Conservation (phyloP, 75 land plant species). For the Azolla pinnata region DNA sequence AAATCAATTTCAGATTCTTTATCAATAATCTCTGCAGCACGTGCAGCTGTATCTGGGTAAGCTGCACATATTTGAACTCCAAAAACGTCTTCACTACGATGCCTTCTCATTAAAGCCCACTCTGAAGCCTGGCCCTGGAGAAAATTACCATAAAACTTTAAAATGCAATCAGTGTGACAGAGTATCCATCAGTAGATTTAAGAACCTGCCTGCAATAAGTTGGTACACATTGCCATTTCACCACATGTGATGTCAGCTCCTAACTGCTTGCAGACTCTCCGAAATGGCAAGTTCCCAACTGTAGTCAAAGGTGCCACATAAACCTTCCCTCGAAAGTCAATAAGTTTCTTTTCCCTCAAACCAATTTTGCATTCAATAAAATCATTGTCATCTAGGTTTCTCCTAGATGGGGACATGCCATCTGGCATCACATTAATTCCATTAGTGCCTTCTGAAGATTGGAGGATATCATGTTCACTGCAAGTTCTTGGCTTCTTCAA, state of each 20-base stretch:
- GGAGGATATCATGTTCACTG: no score
- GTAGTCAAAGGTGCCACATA: slow-evolving; percentile 97
- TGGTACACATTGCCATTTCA: slow-evolving; percentile 99
- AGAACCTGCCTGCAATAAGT: slow-evolving; percentile 70
- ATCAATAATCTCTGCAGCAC: slow-evolving; percentile 86
- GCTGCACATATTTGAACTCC: slow-evolving; percentile 98
- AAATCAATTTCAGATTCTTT: slow-evolving; percentile 75
- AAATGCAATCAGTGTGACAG: not conserved
- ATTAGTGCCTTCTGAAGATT: not conserved
- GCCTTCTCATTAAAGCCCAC: slow-evolving; percentile 95
- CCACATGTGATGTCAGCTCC: slow-evolving; percentile 99
- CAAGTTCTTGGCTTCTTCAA: no score
- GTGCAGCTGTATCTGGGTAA: slow-evolving; percentile 81
- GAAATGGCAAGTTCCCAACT: slow-evolving; percentile 92
- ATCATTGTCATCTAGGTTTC: slow-evolving; percentile 12
- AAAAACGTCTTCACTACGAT: slow-evolving; percentile 77
- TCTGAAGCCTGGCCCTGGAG: slow-evolving; percentile 96
- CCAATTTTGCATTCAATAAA: slow-evolving; percentile 43
- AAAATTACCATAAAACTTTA: not conserved
- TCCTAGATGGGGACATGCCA: not conserved
- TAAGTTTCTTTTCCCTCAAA: slow-evolving; percentile 75
- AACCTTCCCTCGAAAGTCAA: slow-evolving; percentile 85
- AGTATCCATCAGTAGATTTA: not conserved
- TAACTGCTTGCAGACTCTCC: slow-evolving; percentile 76
- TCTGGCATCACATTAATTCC: not conserved